Evolutionary conservation across 257 asterid genomes (phyloP).

Genomic region (Fraxinus cuspidata): DNA sequence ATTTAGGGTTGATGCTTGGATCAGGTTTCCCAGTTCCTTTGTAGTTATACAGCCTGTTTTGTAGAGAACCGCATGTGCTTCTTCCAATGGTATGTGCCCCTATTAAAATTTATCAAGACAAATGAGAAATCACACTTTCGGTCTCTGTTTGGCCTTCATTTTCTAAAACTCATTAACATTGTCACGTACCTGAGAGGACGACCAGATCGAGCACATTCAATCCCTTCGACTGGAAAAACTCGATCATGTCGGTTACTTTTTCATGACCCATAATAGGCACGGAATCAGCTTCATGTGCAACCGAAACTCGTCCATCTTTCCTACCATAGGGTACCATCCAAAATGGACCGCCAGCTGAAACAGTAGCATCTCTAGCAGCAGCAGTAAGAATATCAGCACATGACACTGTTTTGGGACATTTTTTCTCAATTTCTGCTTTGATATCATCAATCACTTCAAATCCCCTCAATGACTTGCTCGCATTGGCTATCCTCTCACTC

Average conservation of each 20-base stretch:
- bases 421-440: conserved; percentile 48
- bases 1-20: conserved; percentile 48
- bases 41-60: conserved; percentile 55
- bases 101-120: not conserved
- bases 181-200: conserved; percentile 37
- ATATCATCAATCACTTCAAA: conserved; percentile 50
- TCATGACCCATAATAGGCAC: conserved; percentile 51
- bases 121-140: not conserved
- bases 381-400: conserved; percentile 66
- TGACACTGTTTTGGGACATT: conserved; percentile 56
- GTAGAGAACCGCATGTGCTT: conserved; percentile 61
- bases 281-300: conserved; percentile 37
- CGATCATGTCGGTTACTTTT: conserved; percentile 45
- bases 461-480: conserved; percentile 52
- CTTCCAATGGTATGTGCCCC: conserved; percentile 90
- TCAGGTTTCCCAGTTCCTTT: conserved; percentile 47
- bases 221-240: conserved; percentile 53
- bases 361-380: conserved; percentile 62
- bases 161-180: not conserved
- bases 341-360: conserved; percentile 49
- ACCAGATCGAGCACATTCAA: conserved; percentile 55
- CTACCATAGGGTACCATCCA: conserved; percentile 63
- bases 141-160: too few relatives aligned
- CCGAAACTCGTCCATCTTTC: conserved; percentile 50
- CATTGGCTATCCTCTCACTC: conserved; percentile 47